Percentiles rank a stretch among this genome's conserved stretches.
Evolutionary conservation across 1,284 basidiomycete genomes (phyloP).

Genomic region (Boletellus dicymbophilus): DNA sequence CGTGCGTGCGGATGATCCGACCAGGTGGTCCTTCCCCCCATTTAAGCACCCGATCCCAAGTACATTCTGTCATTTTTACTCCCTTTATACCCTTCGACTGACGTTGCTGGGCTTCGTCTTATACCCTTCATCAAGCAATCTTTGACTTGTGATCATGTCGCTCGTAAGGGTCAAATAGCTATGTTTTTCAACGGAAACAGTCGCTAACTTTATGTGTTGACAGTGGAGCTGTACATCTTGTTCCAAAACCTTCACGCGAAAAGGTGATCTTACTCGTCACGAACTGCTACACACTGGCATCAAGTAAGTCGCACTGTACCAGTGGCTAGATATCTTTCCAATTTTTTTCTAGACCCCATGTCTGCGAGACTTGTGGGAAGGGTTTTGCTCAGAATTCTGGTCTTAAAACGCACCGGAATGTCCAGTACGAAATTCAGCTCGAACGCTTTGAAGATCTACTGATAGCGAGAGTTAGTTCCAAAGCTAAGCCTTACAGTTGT

Average conservation of each 20-base stretch:
- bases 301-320: conserved; percentile 37
- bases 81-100: conserved; percentile 14
- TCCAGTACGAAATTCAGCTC: conserved; percentile 47
- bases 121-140: conserved; percentile 21
- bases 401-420: conserved; percentile 58
- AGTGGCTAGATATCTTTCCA: not conserved
- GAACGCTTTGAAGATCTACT: conserved; percentile 6
- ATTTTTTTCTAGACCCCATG: conserved; percentile 40
- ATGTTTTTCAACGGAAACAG: not conserved
- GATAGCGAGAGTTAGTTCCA: conserved; percentile 42
- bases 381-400: conserved; percentile 55
- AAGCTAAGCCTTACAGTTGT: conserved; percentile 53
- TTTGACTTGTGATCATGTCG: conserved; percentile 20
- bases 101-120: too few relatives aligned
- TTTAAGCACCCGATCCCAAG: conserved; percentile 20
- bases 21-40: conserved; percentile 7
- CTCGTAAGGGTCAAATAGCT: conserved; percentile 18
- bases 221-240: conserved; percentile 42
- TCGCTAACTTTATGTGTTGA: conserved; percentile 5
- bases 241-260: conserved; percentile 46
- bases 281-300: conserved; percentile 43
- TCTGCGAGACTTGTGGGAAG: conserved; percentile 48
- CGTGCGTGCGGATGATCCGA: conserved; percentile 7
- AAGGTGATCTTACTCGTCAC: conserved; percentile 57
- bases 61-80: conserved; percentile 4